Conservation (phyloP, 768 basidiomycete genomes). For the Filobasidium floriforme region DNA sequence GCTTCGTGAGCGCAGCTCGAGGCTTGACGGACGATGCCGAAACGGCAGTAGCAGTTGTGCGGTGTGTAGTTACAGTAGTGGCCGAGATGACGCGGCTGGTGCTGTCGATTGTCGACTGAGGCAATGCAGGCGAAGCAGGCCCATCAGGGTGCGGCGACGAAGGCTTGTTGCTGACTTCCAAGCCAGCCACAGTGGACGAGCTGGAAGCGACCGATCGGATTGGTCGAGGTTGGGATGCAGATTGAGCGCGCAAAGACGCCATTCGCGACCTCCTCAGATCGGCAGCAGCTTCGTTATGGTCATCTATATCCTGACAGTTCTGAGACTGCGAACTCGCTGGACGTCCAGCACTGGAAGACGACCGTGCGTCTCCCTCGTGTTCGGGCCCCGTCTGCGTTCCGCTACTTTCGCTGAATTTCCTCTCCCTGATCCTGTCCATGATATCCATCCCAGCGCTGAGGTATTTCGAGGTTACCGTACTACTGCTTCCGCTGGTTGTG, state of each 20-base stretch:
- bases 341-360: constrained; percentile 41
- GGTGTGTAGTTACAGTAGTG: constrained; percentile 65
- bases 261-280: constrained; percentile 24
- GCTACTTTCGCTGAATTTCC: constrained; percentile 27
- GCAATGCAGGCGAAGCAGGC: constrained; percentile 48
- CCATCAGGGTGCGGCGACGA: constrained; percentile 48
- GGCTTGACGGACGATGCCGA: constrained; percentile 73
- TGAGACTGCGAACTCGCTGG: constrained; percentile 37
- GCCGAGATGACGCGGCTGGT: constrained; percentile 84
- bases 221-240: not conserved
- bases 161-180: constrained; percentile 19
- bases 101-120: constrained; percentile 46
- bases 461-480: constrained; percentile 24
- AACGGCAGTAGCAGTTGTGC: constrained; percentile 45
- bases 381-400: constrained; percentile 17
- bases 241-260: not conserved
- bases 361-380: constrained; percentile 27
- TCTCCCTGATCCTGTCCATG: constrained; percentile 21
- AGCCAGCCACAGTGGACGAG: not conserved
- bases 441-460: constrained; percentile 19
- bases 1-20: constrained; percentile 32
- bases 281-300: constrained; percentile 37
- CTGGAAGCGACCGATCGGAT: not conserved
- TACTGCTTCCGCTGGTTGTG: constrained; percentile 5
- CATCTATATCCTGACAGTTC: constrained; percentile 4